Evolutionary conservation across 2,329 filamentous ascomycete species (phyloP).

Genomic region (Epichloe sylvatica): DNA sequence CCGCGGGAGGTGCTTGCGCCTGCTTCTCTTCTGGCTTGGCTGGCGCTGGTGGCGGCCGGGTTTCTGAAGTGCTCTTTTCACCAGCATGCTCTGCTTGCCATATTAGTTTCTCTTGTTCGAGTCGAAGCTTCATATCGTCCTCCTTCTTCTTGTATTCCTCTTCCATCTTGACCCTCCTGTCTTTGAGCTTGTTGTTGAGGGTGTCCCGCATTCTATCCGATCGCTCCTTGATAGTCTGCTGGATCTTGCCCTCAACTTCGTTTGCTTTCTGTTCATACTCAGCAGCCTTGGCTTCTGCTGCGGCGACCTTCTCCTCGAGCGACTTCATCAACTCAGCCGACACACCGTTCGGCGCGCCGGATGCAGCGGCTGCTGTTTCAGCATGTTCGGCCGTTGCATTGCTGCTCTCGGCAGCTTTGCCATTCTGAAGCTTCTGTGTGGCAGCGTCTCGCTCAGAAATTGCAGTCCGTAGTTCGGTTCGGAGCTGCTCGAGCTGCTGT

Average conservation of each 20-base stretch:
- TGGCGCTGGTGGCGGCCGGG: constrained; percentile 21
- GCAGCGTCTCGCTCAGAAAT: constrained; percentile 52
- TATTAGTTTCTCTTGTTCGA: constrained; percentile 51
- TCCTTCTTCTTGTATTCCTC: constrained; percentile 41
- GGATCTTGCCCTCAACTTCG: constrained; percentile 49
- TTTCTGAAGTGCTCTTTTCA: constrained; percentile 12
- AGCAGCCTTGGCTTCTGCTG: constrained; percentile 45
- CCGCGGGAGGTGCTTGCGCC: constrained; percentile 7
- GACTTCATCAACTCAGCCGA: constrained; percentile 45
- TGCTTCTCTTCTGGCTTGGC: constrained; percentile 20
- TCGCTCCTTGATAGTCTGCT: constrained; percentile 47
- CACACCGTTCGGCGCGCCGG: constrained; percentile 18
- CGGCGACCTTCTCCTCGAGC: constrained; percentile 48
- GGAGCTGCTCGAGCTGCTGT: constrained; percentile 41
- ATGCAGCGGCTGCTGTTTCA: background rate
- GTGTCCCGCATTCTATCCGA: constrained; percentile 56
- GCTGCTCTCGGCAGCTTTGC: constrained; percentile 10
- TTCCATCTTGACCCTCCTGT: constrained; percentile 41
- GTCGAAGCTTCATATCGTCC: constrained; percentile 37
- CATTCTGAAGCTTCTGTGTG: constrained; percentile 24
- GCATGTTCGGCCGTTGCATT: background rate
- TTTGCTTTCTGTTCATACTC: constrained; percentile 51
- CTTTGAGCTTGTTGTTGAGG: constrained; percentile 56
- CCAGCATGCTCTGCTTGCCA: constrained; percentile 40
- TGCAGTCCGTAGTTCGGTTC: constrained; percentile 45